Percentiles rank a stretch among this genome's conserved stretches.
These are phyloP conservation scores for Fallopia convolvulus DNA, from an alignment of 148 eudicot genomes.

Conservation along the genomic window DNA sequence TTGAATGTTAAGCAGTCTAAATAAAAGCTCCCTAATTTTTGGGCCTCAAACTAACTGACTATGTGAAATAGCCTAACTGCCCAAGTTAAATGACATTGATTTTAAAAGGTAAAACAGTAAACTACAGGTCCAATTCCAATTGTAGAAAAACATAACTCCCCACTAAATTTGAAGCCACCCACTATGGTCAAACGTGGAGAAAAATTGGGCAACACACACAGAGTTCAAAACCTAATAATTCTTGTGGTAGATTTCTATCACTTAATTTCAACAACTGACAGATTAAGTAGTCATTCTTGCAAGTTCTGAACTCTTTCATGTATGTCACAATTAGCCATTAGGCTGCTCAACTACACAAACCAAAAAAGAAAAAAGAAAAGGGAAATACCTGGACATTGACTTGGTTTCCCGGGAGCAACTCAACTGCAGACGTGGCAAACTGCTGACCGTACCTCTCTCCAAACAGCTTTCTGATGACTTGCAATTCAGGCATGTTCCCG, in stretches of 20 bases:
- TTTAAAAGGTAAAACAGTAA: no score
- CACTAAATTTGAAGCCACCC: not conserved
- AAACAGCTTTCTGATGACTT: constrained; percentile 51
- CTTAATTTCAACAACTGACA: not conserved
- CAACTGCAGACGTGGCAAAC: constrained; percentile 35
- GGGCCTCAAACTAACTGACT: not conserved
- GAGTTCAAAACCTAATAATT: not conserved
- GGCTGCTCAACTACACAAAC: no score
- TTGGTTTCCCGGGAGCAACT: constrained; percentile 64
- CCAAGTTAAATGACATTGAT: not conserved
- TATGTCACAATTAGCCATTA: no score
- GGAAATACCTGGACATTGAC: constrained; percentile 60
- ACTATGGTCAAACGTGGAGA: constrained; percentile 1
- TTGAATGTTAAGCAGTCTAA: no score
- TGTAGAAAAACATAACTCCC: not conserved
- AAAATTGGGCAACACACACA: not conserved
- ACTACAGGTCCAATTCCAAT: not conserved
- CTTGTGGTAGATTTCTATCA: not conserved
- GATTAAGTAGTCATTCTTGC: no score
- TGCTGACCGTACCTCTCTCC: constrained; percentile 58
- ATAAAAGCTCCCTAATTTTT: not conserved
- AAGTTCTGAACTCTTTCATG: no score
- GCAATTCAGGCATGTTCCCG: constrained; percentile 72
- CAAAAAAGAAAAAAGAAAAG: no score
- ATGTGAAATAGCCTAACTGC: not conserved